Percentiles rank a stretch among this genome's conserved stretches.
Evolutionary conservation across 1,284 basidiomycete genomes (phyloP).

Genomic region (Acaromyces ingoldii): DNA sequence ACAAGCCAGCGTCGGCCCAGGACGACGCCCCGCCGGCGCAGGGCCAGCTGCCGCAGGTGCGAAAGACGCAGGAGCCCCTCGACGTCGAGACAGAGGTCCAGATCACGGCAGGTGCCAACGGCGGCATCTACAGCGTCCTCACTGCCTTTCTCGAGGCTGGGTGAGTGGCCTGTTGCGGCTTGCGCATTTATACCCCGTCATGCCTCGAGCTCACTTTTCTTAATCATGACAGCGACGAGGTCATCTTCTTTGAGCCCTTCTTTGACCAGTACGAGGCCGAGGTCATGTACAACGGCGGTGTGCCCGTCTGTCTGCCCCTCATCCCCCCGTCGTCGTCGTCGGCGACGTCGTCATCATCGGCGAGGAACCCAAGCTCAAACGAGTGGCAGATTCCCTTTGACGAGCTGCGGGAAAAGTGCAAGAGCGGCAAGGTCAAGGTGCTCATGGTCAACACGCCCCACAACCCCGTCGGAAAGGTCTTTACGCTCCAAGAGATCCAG

Average conservation of each 20-base stretch:
- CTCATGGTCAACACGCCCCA: conserved; percentile 62
- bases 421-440: conserved; percentile 80
- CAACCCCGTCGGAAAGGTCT: conserved; percentile 75
- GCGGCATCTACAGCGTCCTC: conserved; percentile 43
- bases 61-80: conserved; percentile 61
- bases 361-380: conserved; percentile 26
- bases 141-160: conserved; percentile 38
- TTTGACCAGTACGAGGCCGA: conserved; percentile 81
- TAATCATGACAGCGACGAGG: conserved; percentile 83
- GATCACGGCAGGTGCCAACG: conserved; percentile 84
- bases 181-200: too few species aligned
- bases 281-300: conserved; percentile 61
- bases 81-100: conserved; percentile 82
- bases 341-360: conserved; percentile 15
- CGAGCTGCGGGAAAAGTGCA: conserved; percentile 68
- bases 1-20: conserved; percentile 16
- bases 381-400: conserved; percentile 59
- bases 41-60: conserved; percentile 13
- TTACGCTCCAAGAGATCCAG: conserved; percentile 74
- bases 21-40: conserved; percentile 25
- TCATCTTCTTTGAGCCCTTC: conserved; percentile 91
- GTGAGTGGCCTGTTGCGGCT: not conserved
- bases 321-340: conserved; percentile 64
- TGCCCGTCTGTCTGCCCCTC: conserved; percentile 87
- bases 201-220: conserved; percentile 56